These are phyloP conservation scores for Podaxis rugospora DNA, from an alignment of 768 basidiomycete species.

Conservation along the genomic window DNA sequence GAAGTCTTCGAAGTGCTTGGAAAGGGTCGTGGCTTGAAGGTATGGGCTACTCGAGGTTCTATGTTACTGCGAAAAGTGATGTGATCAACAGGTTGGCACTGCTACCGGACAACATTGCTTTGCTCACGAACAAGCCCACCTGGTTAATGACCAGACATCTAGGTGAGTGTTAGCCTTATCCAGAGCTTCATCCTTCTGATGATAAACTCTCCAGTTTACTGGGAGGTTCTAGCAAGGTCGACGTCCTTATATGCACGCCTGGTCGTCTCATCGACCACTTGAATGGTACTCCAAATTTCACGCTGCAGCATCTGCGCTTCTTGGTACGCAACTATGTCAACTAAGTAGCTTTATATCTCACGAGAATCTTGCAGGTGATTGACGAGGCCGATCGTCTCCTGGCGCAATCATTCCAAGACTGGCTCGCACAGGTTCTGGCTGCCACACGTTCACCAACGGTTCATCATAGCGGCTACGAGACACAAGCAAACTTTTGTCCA, in stretches of 20 bases:
- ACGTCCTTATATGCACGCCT: constrained; percentile 93
- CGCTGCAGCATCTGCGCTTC: constrained; percentile 92
- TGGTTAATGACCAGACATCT: constrained; percentile 57
- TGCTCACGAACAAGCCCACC: constrained; percentile 79
- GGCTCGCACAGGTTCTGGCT: constrained; percentile 80
- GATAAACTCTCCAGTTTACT: constrained; percentile 41
- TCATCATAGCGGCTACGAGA: neutral
- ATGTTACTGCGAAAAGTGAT: neutral
- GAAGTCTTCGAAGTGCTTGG: constrained; percentile 86
- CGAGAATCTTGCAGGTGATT: constrained; percentile 58
- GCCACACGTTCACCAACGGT: constrained; percentile 46
- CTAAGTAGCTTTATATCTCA: neutral
- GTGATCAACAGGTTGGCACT: constrained; percentile 51
- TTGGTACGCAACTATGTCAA: constrained; percentile 47
- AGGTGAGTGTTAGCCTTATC: constrained; percentile 33
- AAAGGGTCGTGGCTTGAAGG: constrained; percentile 86
- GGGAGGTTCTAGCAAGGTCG: constrained; percentile 89
- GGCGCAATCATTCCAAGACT: constrained; percentile 94
- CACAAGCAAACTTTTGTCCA: constrained; percentile 11
- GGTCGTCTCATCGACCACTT: constrained; percentile 95
- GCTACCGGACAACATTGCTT: constrained; percentile 96
- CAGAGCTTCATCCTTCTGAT: neutral
- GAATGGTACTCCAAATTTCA: constrained; percentile 82
- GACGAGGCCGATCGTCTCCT: constrained; percentile 98
- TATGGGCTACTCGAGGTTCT: constrained; percentile 22